Conservation (phyloP, 1,284 basidiomycete genomes). For the Ustilago hordei region DNA sequence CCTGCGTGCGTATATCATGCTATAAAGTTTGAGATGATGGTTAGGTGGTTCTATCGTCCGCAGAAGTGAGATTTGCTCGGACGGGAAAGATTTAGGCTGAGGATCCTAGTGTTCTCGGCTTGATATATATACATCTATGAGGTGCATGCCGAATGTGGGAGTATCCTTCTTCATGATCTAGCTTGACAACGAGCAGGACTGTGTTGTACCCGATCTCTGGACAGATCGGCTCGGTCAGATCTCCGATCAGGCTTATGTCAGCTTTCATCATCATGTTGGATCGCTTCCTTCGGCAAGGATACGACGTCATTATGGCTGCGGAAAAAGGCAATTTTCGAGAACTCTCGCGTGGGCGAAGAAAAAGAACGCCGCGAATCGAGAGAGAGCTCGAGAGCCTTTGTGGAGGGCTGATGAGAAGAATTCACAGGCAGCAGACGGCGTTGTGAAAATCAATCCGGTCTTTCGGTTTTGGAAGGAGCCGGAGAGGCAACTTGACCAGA, state of each 20-base stretch:
- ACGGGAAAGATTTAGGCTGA: background rate
- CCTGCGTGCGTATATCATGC: background rate
- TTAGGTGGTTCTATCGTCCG: background rate
- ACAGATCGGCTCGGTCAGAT: no score
- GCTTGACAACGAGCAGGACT: no score
- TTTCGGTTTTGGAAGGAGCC: background rate
- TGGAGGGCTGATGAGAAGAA: constrained; percentile 1
- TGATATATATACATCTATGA: no score
- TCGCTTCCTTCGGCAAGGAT: background rate
- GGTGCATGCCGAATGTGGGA: no score
- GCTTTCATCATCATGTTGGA: no score
- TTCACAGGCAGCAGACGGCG: constrained; percentile 13
- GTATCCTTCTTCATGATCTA: no score
- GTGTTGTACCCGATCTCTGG: no score
- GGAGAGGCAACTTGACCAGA: background rate
- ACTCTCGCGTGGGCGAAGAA: background rate
- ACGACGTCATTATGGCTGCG: constrained; percentile 9
- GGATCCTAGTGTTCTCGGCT: background rate
- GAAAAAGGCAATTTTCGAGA: background rate
- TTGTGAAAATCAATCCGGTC: constrained; percentile 2
- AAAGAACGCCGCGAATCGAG: background rate
- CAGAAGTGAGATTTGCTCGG: background rate
- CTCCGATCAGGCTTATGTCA: no score
- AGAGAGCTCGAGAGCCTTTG: background rate
- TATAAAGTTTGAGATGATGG: background rate